Evolutionary conservation across 768 basidiomycete genomes (phyloP), one percentile per base, ranked within the genome.

Genomic region (Sporobolomyces pararoseus): DNA sequence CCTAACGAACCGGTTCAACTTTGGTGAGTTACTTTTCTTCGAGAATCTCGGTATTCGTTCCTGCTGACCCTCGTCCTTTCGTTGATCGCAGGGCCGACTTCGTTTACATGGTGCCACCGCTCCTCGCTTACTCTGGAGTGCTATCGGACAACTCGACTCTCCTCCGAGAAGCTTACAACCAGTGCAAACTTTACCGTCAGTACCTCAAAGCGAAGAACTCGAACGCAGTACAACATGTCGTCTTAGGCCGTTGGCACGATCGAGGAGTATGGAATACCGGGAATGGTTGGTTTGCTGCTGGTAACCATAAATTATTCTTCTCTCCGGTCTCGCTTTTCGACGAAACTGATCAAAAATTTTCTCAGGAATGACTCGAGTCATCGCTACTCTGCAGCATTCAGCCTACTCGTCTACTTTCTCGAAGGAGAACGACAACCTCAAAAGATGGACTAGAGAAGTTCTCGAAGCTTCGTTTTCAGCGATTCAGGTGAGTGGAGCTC

Each of bases 281-380:
- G 23, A 47, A 47, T 47, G 46, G 14, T 13, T 47, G 46, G 46
- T 12, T 21, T 14, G 46, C 46, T 6, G 46, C 46, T 6, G 46
- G 46, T 47, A 23, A 47, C 14, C 10, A 10, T 17, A 80, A 74
- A n/a, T n/a, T n/a, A n/a, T n/a, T n/a, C 29, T 81, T 79, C 27
- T 83, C 78, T 25, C 90, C 92, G 73, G 74, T 79, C 6, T 89
- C 89, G 0, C n/a, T n/a, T n/a, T n/a, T n/a, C n/a, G n/a, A n/a
- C n/a, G n/a, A n/a, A n/a, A n/a, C n/a, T n/a, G n/a, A n/a, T n/a
- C n/a, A n/a, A n/a, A n/a, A n/a, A n/a, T 87, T 88, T 76, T 93
- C 89, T 32, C 34, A 31, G 91, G 92, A 1, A 91, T 91, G 84
- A 81, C 90, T 19, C 86, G 91, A 7, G 91, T 93, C 4, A 81